Conservation (phyloP, 73 alveolate genomes). For the Symbiodinium pilosum region DNA sequence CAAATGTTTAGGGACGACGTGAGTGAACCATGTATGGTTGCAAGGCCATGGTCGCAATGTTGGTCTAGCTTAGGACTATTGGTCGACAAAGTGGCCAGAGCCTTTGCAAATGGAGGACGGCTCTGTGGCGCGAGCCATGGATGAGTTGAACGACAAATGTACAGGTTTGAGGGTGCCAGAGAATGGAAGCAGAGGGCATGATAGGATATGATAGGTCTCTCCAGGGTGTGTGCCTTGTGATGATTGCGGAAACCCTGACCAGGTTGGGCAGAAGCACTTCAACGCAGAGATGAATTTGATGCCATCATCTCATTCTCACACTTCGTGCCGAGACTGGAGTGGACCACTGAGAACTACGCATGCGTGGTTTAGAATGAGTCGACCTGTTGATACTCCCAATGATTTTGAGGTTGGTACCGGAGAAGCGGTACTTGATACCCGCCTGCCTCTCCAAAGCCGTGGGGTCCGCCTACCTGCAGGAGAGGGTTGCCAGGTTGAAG, state of each 20-base stretch:
- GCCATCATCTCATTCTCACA: constrained; percentile 86
- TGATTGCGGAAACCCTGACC: too few relatives aligned
- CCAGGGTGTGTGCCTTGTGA: neutral
- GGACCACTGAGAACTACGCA: constrained; percentile 30
- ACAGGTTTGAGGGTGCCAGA: neutral
- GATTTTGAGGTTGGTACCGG: neutral
- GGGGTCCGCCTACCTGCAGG: constrained; percentile 12
- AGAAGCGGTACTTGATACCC: constrained; percentile 55
- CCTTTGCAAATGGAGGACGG: constrained; percentile 47
- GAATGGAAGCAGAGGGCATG: neutral
- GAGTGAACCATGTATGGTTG: too few relatives aligned
- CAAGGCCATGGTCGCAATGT: neutral
- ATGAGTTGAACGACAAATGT: constrained; percentile 16
- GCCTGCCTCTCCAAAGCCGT: constrained; percentile 53
- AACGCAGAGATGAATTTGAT: constrained; percentile 8
- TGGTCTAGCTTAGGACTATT: constrained; percentile 32
- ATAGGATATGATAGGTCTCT: neutral
- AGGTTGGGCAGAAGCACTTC: constrained; percentile 31
- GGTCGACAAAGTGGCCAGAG: constrained; percentile 77
- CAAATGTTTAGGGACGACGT: too few relatives aligned
- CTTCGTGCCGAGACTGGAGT: constrained; percentile 57
- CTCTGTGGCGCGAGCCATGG: constrained; percentile 50
- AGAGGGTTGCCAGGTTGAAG: constrained; percentile 23
- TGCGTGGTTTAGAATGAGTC: too few relatives aligned
- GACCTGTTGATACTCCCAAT: neutral